Evolutionary conservation across 2,329 filamentous ascomycete genomes (phyloP), one percentile per base, ranked within the genome.

Genomic region (Xylariaceae sp.): DNA sequence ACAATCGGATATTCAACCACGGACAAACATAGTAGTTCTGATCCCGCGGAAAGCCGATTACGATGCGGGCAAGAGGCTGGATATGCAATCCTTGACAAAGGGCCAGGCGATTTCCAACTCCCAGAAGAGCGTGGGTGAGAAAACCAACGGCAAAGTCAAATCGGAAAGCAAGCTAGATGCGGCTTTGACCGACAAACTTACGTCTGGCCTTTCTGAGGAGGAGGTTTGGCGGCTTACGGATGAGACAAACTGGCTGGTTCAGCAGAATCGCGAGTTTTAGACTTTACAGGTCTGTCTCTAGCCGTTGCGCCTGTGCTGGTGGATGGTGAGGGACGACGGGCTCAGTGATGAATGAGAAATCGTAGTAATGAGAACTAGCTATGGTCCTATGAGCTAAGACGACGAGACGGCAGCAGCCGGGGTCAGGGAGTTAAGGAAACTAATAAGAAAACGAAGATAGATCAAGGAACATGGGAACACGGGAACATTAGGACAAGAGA

Each of bases 201-300:
- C 55, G 2, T 61, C 60, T 54, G 6, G 58, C 64, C 30, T 56
- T 39, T 19, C 67, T 59, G 26, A 54, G 0, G 45, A 54, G 1
- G 67, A 70, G 12, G 56, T 69, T 4, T 67, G 65, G 63, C 59
- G 51, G 37, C 60, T 62, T 2, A 65, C 65, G 54, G 61, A 62
- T 11, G 65, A 69, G 57, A 41, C 41, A 2, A 66, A 66, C 35
- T 68, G 62, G 60, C 51, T 64, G 3, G 66, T 62, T 2, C 58
- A 60, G 34, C 56, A 60, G 37, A 56, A 58, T 48, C 50, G 50
- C 34, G 56, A 56, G 40, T 58, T 44, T 29, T 58, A 56, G 39
- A 54, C 30, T 4, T 30, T 35, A 19, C 19, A 19, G 7, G 2
- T 29, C 11, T 11, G 8, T 12, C 34, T 41, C 9, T 50, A 34